Percentiles rank a stretch among this genome's conserved stretches.
These are phyloP conservation scores for Akanthomyces muscarius DNA, from an alignment of 2,329 filamentous ascomycete genomes.

Conservation along the genomic window DNA sequence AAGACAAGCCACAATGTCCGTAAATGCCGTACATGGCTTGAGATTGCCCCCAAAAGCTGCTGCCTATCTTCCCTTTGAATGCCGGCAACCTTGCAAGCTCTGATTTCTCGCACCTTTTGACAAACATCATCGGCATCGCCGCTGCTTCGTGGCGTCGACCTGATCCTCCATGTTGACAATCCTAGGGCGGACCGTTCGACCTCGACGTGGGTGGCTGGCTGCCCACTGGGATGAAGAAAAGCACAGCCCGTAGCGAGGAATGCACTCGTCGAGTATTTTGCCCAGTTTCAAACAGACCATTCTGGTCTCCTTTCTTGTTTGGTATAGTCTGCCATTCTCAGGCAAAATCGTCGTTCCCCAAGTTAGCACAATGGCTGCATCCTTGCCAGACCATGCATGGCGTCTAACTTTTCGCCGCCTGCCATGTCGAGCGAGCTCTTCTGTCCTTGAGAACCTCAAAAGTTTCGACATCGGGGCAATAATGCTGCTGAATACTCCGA, in stretches of 20 bases:
- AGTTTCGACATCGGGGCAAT: too few relatives aligned
- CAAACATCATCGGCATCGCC: background rate
- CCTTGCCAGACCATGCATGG: too few relatives aligned
- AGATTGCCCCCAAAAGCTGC: background rate
- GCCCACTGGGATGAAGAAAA: too few relatives aligned
- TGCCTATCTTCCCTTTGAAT: background rate
- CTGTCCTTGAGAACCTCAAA: too few relatives aligned
- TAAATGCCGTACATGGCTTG: background rate
- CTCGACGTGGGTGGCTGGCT: too few relatives aligned
- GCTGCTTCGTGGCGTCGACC: background rate
- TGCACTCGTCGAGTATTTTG: background rate
- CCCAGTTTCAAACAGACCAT: background rate
- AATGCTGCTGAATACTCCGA: too few relatives aligned
- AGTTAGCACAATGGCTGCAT: background rate
- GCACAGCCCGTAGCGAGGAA: too few relatives aligned
- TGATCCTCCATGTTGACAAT: background rate
- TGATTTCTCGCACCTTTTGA: too few relatives aligned
- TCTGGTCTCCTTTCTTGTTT: background rate
- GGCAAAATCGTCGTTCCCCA: background rate
- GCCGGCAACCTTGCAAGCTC: background rate
- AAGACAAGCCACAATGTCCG: background rate
- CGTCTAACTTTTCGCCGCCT: too few relatives aligned
- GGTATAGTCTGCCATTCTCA: background rate
- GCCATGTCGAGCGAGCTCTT: too few relatives aligned
- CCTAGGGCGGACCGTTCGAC: too few relatives aligned